Conservation (phyloP, 495 filamentous ascomycete species). For the Penicillium chermesinum region DNA sequence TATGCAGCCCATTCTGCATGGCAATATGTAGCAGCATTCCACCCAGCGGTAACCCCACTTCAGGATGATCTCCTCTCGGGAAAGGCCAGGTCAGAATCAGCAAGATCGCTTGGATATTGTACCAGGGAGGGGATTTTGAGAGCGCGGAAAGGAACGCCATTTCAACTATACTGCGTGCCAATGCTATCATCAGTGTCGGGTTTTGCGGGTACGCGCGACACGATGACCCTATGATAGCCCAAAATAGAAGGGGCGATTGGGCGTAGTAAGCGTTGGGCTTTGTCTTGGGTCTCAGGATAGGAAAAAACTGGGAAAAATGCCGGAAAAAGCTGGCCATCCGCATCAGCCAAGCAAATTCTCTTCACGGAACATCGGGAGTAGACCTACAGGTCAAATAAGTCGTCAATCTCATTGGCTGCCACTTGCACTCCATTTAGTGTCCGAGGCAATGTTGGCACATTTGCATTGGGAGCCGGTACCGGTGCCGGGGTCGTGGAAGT, state of each 20-base stretch:
- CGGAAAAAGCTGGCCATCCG: slow-evolving; percentile 36
- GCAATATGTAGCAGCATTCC: slow-evolving; percentile 42
- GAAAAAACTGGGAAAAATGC: slow-evolving; percentile 42
- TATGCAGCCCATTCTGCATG: slow-evolving; percentile 48
- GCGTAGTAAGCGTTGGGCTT: slow-evolving; percentile 40
- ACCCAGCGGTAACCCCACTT: slow-evolving; percentile 37
- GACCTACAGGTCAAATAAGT: slow-evolving; percentile 31
- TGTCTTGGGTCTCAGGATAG: slow-evolving; percentile 37
- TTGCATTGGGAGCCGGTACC: slow-evolving; percentile 7
- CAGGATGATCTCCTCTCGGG: slow-evolving; percentile 39
- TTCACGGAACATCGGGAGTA: background rate
- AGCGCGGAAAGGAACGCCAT: slow-evolving; percentile 41
- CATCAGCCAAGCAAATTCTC: background rate
- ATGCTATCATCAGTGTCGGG: slow-evolving; percentile 37
- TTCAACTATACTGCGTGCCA: slow-evolving; percentile 37
- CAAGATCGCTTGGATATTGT: slow-evolving; percentile 45
- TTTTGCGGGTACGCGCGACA: slow-evolving; percentile 35
- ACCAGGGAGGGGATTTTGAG: slow-evolving; percentile 34
- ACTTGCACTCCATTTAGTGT: slow-evolving; percentile 26
- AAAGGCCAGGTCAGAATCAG: slow-evolving; percentile 48
- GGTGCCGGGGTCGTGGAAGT: slow-evolving; percentile 1
- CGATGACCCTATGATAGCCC: slow-evolving; percentile 41
- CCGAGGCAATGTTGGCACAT: slow-evolving; percentile 21
- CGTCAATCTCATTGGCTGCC: slow-evolving; percentile 31
- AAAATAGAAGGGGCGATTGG: slow-evolving; percentile 47